phyloP scores from a whole-genome alignment of 208 protist genomes.

The Phytomonas sp. region DNA sequence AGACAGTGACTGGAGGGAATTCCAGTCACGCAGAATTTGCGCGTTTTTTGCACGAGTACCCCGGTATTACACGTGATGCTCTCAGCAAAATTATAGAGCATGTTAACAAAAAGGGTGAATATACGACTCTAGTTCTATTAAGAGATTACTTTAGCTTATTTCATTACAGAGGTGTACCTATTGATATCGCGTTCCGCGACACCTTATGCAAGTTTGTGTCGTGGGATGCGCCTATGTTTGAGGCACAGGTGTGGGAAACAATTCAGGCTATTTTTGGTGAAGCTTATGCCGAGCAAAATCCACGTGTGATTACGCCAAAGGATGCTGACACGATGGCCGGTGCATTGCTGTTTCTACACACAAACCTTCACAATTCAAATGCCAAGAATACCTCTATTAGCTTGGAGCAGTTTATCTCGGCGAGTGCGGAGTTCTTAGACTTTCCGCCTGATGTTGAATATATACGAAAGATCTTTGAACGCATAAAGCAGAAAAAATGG shows the following conservation, averaged over 20 bases:
- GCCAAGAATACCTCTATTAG: conserved; percentile 45
- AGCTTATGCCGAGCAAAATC: conserved; percentile 75
- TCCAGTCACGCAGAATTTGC: conserved; percentile 48
- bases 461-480: conserved; percentile 66
- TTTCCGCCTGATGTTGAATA: conserved; percentile 53
- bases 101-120: conserved; percentile 45
- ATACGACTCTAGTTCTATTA: conserved; percentile 38
- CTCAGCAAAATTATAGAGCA: conserved; percentile 70
- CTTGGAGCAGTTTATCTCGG: conserved; percentile 46
- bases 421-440: conserved; percentile 65
- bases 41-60: conserved; percentile 62
- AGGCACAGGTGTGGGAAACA: conserved; percentile 77
- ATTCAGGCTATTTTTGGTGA: conserved; percentile 72
- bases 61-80: conserved; percentile 47
- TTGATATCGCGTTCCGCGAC: conserved; percentile 80
- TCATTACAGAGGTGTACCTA: conserved; percentile 51
- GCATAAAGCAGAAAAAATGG: conserved; percentile 58
- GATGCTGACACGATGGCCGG: conserved; percentile 80
- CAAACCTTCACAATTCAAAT: conserved; percentile 71
- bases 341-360: conserved; percentile 83
- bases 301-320: conserved; percentile 35
- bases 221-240: conserved; percentile 83
- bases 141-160: conserved; percentile 72
- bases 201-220: conserved; percentile 85
- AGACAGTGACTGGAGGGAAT: conserved; percentile 7